These are phyloP conservation scores for Asterella californica DNA, from an alignment of 225 moss, liverwort and hornwort species.

Conservation along the genomic window DNA sequence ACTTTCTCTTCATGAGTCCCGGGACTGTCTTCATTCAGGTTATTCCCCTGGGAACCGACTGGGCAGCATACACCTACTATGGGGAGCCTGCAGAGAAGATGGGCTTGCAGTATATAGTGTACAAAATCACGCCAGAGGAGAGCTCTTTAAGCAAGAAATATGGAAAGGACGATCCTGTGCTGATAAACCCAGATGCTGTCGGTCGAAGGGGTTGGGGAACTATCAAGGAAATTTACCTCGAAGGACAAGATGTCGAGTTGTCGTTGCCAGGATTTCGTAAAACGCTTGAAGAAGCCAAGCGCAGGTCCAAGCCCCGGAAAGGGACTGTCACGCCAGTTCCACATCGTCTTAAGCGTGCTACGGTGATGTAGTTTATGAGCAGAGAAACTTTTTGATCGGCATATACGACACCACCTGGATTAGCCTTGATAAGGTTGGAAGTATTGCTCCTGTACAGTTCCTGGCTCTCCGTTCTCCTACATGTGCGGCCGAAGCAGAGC, in stretches of 20 bases:
- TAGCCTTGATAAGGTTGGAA: neutral
- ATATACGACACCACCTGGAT: neutral
- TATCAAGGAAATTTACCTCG: constrained; percentile 67
- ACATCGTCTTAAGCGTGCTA: neutral
- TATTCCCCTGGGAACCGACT: constrained; percentile 78
- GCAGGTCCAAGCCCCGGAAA: neutral
- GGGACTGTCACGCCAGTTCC: neutral
- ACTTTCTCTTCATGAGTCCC: constrained; percentile 87
- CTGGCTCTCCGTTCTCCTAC: neutral
- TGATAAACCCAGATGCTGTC: constrained; percentile 55
- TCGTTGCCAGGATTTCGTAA: constrained; percentile 38
- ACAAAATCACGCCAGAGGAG: constrained; percentile 57
- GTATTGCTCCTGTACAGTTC: neutral
- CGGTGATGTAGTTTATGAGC: neutral
- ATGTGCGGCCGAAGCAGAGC: neutral
- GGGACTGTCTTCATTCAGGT: constrained; percentile 79
- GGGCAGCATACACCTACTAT: constrained; percentile 79
- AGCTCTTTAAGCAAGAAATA: constrained; percentile 65
- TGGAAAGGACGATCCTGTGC: constrained; percentile 55
- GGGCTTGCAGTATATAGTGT: constrained; percentile 65
- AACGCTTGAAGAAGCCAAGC: constrained; percentile 40
- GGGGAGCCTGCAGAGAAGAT: constrained; percentile 68
- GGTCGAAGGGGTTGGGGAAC: constrained; percentile 61
- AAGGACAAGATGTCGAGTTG: constrained; percentile 58
- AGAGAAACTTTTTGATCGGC: neutral